Evolutionary conservation across 108 stramenopile species (phyloP).

Genomic region (Pseudonitzschia delicatissima): DNA sequence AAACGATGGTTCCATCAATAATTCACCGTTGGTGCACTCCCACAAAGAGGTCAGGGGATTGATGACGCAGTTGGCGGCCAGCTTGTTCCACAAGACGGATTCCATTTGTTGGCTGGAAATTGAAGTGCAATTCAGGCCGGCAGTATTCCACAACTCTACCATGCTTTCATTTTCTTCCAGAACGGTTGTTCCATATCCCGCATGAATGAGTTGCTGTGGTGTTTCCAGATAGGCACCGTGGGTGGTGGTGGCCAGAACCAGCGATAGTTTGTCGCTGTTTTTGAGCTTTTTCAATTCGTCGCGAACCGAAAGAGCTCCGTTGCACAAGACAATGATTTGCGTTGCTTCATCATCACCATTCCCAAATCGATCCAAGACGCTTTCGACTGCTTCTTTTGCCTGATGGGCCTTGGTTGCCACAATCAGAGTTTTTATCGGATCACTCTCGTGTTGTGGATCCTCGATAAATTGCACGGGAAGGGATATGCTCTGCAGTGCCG

Average conservation of each 20-base stretch:
- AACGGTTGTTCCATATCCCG: slow-evolving; percentile 44
- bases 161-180: slow-evolving; percentile 17
- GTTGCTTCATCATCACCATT: neutral
- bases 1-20: slow-evolving; percentile 28
- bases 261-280: neutral
- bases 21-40: slow-evolving; percentile 43
- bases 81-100: slow-evolving; percentile 56
- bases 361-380: slow-evolving; percentile 22
- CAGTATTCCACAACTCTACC: slow-evolving; percentile 22
- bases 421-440: slow-evolving; percentile 36
- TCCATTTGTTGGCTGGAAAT: slow-evolving; percentile 33
- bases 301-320: slow-evolving; percentile 53
- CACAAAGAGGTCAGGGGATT: slow-evolving; percentile 61
- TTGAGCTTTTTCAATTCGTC: slow-evolving; percentile 30
- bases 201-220: slow-evolving; percentile 33
- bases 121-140: slow-evolving; percentile 28
- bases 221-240: slow-evolving; percentile 44
- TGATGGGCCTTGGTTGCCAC: slow-evolving; percentile 53
- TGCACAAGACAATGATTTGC: slow-evolving; percentile 40
- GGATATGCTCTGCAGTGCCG: neutral
- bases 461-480: neutral
- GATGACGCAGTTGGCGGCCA: slow-evolving; percentile 72
- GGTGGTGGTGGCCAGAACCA: slow-evolving; percentile 41
- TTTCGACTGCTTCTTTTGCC: slow-evolving; percentile 36
- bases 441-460: neutral